Evolutionary conservation across 306 rosid species (phyloP).

Genomic region (Sophora flavescens): DNA sequence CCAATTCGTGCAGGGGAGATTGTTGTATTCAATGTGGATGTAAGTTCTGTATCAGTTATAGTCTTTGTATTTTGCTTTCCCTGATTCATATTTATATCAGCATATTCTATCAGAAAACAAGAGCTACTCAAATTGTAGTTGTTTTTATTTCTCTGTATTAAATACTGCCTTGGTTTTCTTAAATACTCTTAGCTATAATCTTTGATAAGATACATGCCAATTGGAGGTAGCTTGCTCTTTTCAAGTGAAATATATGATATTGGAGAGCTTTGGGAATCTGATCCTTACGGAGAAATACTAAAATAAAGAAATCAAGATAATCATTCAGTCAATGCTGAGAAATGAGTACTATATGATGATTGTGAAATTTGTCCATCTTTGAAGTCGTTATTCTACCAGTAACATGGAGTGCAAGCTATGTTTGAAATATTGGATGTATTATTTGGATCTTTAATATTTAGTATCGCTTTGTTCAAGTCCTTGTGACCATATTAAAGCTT

Average conservation of each 20-base stretch:
- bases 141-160: background rate
- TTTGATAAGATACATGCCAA: conserved; percentile 1
- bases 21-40: conserved; percentile 93
- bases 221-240: background rate
- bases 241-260: background rate
- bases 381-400: too few relatives aligned
- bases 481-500: too few relatives aligned
- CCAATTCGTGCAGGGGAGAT: conserved; percentile 98
- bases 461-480: too few relatives aligned
- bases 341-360: background rate
- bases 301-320: background rate
- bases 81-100: background rate
- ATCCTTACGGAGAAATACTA: background rate
- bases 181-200: conserved; percentile 7
- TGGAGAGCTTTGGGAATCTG: background rate
- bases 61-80: background rate
- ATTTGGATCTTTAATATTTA: too few relatives aligned
- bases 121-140: background rate
- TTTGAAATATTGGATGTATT: too few relatives aligned
- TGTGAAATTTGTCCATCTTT: background rate
- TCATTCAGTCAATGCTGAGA: background rate
- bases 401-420: too few relatives aligned
- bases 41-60: conserved; percentile 50
- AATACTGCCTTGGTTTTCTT: background rate
- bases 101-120: background rate